phyloP scores from a whole-genome alignment of 805 yeast species.

The Zygoascus bituminiphila region DNA sequence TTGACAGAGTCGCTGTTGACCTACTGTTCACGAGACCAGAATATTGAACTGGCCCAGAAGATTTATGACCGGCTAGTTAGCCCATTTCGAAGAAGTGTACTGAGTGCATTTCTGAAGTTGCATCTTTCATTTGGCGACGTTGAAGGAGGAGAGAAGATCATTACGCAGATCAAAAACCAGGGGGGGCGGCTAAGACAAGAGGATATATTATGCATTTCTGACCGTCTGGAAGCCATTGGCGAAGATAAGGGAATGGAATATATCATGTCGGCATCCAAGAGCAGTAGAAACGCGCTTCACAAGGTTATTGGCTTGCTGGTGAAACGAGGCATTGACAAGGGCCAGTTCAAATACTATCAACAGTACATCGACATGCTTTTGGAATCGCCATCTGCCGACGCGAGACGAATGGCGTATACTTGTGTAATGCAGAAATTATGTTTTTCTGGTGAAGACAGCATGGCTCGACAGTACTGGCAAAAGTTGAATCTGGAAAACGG shows the following conservation, averaged over 20 bases:
- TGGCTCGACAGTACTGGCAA: constrained; percentile 16
- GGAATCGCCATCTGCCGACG: constrained; percentile 1
- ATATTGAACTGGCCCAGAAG: constrained; percentile 12
- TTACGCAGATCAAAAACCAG: constrained; percentile 14
- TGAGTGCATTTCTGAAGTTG: constrained; percentile 14
- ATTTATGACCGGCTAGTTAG: constrained; percentile 3
- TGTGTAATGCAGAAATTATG: constrained; percentile 7
- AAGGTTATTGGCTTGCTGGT: background rate
- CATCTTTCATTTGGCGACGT: constrained; percentile 16
- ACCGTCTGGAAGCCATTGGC: background rate
- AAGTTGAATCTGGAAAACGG: constrained; percentile 2
- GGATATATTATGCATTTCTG: background rate
- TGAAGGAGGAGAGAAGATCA: constrained; percentile 16
- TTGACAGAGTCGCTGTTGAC: constrained; percentile 19
- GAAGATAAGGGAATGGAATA: constrained; percentile 1
- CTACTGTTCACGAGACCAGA: constrained; percentile 14
- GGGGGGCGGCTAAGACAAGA: background rate
- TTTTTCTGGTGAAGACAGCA: constrained; percentile 1
- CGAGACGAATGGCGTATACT: constrained; percentile 2
- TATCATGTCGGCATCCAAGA: background rate
- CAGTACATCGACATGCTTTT: background rate
- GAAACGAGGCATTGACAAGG: constrained; percentile 1
- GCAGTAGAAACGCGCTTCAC: background rate
- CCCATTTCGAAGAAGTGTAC: constrained; percentile 14
- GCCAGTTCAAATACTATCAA: background rate